These are phyloP conservation scores for Nicotiana obtusifolia DNA, from an alignment of 257 asterid genomes.

Conservation along the genomic window DNA sequence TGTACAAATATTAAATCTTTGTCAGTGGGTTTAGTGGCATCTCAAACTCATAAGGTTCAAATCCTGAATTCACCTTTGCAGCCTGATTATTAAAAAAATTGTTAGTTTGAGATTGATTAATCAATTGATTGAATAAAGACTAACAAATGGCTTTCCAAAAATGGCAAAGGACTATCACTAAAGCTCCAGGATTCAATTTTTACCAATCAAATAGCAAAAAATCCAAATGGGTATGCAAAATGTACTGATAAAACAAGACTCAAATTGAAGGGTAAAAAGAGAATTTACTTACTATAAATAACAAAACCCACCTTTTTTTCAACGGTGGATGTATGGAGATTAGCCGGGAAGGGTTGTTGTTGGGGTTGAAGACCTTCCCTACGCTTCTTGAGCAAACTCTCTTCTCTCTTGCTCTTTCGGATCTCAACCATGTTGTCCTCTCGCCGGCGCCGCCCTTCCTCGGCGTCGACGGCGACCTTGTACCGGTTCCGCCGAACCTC, in stretches of 20 bases:
- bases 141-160: background rate
- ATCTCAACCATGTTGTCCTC: conserved; percentile 98
- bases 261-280: background rate
- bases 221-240: background rate
- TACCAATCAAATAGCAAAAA: background rate
- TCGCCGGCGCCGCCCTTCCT: conserved; percentile 88
- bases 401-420: conserved; percentile 90
- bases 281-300: background rate
- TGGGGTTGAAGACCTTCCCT: conserved; percentile 64
- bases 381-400: conserved; percentile 76
- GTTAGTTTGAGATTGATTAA: background rate
- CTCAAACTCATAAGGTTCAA: too few species aligned
- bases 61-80: too few species aligned
- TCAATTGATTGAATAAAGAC: background rate
- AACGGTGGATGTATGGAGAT: conserved; percentile 42
- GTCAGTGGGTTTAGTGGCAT: too few species aligned
- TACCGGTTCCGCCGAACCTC: conserved; percentile 87
- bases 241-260: background rate
- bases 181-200: background rate
- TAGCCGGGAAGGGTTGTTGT: conserved; percentile 44
- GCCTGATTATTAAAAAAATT: background rate
- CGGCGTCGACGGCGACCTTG: conserved; percentile 96
- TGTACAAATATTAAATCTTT: too few species aligned
- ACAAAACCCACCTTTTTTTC: conserved; percentile 54
- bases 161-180: background rate